Percentiles rank a stretch among this genome's conserved stretches.
Evolutionary conservation across 768 basidiomycete species (phyloP).

Genomic region (Crepidotus variabilis): DNA sequence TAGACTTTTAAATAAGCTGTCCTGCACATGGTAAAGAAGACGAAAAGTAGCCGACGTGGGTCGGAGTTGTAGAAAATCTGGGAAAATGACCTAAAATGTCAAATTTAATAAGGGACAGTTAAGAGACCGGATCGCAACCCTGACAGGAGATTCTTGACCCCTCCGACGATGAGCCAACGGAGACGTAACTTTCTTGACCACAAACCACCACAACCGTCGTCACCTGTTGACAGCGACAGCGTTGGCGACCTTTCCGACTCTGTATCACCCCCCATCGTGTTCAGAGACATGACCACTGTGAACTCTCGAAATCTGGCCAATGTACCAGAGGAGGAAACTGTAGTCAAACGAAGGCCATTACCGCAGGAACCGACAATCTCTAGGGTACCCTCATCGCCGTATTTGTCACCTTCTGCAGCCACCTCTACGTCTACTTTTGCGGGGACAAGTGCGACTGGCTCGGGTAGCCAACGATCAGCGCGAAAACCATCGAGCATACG

Average conservation of each 20-base stretch:
- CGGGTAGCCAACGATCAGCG: constrained; percentile 5
- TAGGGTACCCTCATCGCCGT: constrained; percentile 16
- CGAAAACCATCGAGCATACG: constrained; percentile 29
- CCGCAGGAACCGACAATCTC: constrained; percentile 6
- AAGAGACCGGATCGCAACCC: neutral
- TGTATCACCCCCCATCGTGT: neutral
- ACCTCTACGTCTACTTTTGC: constrained; percentile 16
- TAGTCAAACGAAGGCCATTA: constrained; percentile 2
- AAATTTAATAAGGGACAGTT: neutral
- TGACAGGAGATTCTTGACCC: neutral
- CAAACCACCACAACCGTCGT: neutral
- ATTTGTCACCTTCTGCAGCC: constrained; percentile 14
- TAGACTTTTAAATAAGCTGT: too few relatives aligned
- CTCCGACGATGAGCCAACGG: neutral
- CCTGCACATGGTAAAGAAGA: neutral
- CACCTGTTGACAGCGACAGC: neutral
- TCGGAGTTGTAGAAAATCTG: neutral
- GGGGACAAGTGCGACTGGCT: neutral
- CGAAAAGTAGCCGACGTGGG: neutral
- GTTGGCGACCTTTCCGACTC: neutral
- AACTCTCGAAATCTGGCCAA: constrained; percentile 14
- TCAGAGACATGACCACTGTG: neutral
- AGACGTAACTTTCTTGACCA: neutral
- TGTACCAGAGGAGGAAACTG: constrained; percentile 20
- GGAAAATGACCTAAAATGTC: neutral